Base-by-base conservation (phyloP, 495 filamentous ascomycete species). In the Podospora pseudocomata region DNA sequence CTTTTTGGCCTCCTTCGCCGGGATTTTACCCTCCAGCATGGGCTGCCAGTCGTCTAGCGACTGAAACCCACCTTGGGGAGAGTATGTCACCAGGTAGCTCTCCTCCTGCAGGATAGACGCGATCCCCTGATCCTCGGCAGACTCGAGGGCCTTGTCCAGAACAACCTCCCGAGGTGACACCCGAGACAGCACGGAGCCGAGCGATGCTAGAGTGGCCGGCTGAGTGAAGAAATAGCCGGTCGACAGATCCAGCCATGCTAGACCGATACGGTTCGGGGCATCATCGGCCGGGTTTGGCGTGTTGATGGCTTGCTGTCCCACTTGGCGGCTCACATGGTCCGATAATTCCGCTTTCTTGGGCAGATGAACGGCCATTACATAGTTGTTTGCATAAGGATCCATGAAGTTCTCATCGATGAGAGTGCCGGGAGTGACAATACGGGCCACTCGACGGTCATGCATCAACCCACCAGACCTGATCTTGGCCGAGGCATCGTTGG, bases 381-480 rank as follows among this genome's bases (percentile, higher is more conserved):
- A 99, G 75, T 97, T 97, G 76, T 96, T 96, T 69, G 92, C 88
- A 64, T 90, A 93, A 0, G 92, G 90, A 73, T 97, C 91, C 82
- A 98, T 91, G 77, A 97, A 98, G 70, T 94, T 93, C 78, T 99
- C 96, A 76, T 99, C 95, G 71, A 98, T 97, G 57, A 98, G 79
- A 1, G 95, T 99, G 9, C 95, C 95, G 0, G 96, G 93, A 0
- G 95, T 97, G 75, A 99, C 86, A 65, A 97, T 89, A 55, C 95
- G 88, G 56, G 91, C 86, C 18, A 99, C 91, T 68, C 83, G 87
- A 56, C 95, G 89, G 73, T 94, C 91, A 74, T 93, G 96, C 76
- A 92, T 79, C 63, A 96, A 80, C 2, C 91, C 91, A 6, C 91
- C 91, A 15, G 87, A 85, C 67, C 89, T 92, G 56, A 86, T 80